Percentiles rank a stretch among this genome's conserved stretches.
Evolutionary conservation across 768 basidiomycete species (phyloP).

Genomic region (Termitomyces sp.): DNA sequence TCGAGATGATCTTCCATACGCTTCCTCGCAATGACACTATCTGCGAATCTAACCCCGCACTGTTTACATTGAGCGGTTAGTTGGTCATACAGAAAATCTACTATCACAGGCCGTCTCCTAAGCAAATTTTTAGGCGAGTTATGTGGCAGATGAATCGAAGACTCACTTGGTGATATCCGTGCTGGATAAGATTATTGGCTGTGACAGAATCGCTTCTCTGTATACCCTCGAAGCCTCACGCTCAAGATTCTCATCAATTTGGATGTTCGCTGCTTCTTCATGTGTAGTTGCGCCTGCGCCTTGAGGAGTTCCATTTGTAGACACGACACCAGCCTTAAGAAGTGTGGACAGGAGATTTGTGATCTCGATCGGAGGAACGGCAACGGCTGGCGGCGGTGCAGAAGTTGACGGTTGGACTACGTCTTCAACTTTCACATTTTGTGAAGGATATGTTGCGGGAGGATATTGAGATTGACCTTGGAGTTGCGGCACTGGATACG

Average conservation of each 20-base stretch:
- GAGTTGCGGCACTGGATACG: constrained; percentile 12
- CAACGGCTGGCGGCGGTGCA: constrained; percentile 19
- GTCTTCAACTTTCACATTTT: constrained; percentile 17
- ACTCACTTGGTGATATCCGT: constrained; percentile 70
- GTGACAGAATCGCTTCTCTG: constrained; percentile 49
- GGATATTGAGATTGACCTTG: constrained; percentile 14
- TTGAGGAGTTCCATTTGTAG: constrained; percentile 44
- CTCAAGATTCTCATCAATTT: constrained; percentile 27
- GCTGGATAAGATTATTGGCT: constrained; percentile 56
- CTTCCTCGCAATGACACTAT: constrained; percentile 65
- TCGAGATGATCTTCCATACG: constrained; percentile 86
- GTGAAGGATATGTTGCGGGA: constrained; percentile 6
- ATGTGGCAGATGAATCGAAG: not conserved
- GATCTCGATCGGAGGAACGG: constrained; percentile 36
- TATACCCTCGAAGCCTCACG: constrained; percentile 52
- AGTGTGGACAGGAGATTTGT: constrained; percentile 60
- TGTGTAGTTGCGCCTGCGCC: constrained; percentile 39
- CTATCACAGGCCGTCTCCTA: constrained; percentile 56
- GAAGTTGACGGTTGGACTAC: constrained; percentile 19
- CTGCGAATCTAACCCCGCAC: constrained; percentile 84
- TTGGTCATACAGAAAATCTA: constrained; percentile 66
- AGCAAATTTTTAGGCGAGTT: constrained; percentile 1
- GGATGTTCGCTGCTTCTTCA: constrained; percentile 26
- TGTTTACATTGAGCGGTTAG: constrained; percentile 87
- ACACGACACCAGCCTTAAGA: constrained; percentile 74